phyloP scores from a whole-genome alignment of 176 grass and related monocot genomes.

The Ensete glaucum region DNA sequence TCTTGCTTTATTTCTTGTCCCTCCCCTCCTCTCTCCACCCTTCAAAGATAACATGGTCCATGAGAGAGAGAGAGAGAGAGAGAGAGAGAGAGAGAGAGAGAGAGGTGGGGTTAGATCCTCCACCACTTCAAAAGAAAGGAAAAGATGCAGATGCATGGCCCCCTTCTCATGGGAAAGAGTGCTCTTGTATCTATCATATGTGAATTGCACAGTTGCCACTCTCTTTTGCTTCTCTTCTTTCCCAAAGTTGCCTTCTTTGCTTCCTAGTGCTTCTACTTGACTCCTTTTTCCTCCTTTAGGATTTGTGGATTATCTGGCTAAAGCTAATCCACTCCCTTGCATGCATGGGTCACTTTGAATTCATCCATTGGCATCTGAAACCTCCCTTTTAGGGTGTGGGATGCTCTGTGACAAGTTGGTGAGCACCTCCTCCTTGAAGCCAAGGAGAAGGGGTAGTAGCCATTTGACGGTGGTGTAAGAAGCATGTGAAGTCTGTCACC shows the following conservation, averaged over 20 bases:
- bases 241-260: slow-evolving; percentile 39
- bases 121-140: slow-evolving; percentile 11
- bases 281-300: slow-evolving; percentile 7
- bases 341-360: slow-evolving; percentile 15
- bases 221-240: slow-evolving; percentile 15
- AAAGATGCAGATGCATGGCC: slow-evolving; percentile 7
- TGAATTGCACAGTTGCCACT: background rate
- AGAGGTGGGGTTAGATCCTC: background rate
- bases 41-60: slow-evolving; percentile 1
- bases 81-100: slow-evolving; percentile 10
- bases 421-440: background rate
- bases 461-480: slow-evolving; percentile 12
- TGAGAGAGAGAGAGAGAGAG: background rate
- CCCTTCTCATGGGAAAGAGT: slow-evolving; percentile 45
- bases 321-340: background rate
- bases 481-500: background rate
- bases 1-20: slow-evolving; percentile 24
- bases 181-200: slow-evolving; percentile 41
- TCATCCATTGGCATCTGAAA: slow-evolving; percentile 25
- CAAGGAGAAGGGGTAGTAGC: background rate
- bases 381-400: slow-evolving; percentile 14
- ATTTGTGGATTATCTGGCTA: background rate
- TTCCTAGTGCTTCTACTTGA: slow-evolving; percentile 18
- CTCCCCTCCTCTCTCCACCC: background rate
- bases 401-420: background rate